Base-by-base conservation (phyloP, 768 basidiomycete species). In the Kwoniella bestiolae region DNA sequence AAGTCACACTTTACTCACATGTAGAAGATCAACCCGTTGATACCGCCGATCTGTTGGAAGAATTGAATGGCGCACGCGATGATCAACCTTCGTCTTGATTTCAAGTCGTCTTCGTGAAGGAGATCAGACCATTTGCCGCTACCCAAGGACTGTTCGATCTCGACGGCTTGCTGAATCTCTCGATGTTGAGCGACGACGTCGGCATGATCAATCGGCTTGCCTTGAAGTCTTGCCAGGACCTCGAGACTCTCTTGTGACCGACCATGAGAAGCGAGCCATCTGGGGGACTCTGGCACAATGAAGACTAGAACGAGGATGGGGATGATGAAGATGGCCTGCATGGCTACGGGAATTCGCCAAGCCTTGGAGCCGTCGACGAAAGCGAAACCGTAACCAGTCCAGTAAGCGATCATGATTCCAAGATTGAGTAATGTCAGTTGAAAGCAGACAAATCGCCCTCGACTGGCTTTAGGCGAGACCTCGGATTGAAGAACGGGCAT, bases 11-110 rank as follows among this genome's bases (percentile, higher is more conserved):
- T 11, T 7, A 60, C 59, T 60, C 47, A 60, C 59, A 45, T 58
- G 58, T 67, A 76, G 65, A 68, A 77, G 61, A 72, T 77, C 57
- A 77, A 60, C 8, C 66, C 75, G 55, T 77, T 74, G 68, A 74
- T 77, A 31, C 73, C 73, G 7, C 72, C 73, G 12, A 74, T 63
- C 64, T 74, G 73, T 52, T 77, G 75, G 61, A 69, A 72, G 60
- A 69, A 72, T 47, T 77, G 75, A 44, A 77, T 73, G 7, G 67
- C 66, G 50, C 73, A 74, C 12, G 73, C 75, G 46, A 74, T 77
- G 18, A 73, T 45, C 5, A 77, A 41, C 25, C 75, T 60, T n/a
- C 66, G 63, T 21, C 73, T 65, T 29, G 71, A 73, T 41, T 71
- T 66, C 14, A 77, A 35, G 44, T 60, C 59, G 53, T 77, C 75